Evolutionary conservation across 805 yeast species (phyloP), one percentile per base, ranked within the genome.

Genomic region (Maudiozyma serrabonitensis): DNA sequence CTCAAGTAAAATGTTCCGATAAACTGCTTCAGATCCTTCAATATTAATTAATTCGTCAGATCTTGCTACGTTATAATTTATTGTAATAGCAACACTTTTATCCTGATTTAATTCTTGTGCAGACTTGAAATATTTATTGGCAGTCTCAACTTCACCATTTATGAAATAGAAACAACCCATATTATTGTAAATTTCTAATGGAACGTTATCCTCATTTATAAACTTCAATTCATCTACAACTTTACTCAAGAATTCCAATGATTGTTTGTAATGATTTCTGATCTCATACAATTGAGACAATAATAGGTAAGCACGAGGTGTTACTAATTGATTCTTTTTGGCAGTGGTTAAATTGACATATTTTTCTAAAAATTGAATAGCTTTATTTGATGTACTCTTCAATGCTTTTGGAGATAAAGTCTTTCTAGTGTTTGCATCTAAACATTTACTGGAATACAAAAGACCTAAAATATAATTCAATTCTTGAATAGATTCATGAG

Each of bases 121-220:
- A 41, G 63, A 62, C 50, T 74, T 68, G 59, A 87, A 86, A 52
- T 73, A 73, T 4, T 72, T 69, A 19, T 74, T 65, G 0, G 97
- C 82, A 5, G 76, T 77, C 2, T 73, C 80, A 46, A 67, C 69
- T 56, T 82, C 79, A 25, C 80, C 81, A 54, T 76, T 81, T 53
- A 81, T 71, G 60, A 85, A 84, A 50, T 86, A 78, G 66, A 88
- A 79, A 5, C 87, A 95, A 42, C 95, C 98, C 56, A 88, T 73
- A 59, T 93, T 93, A 62, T 88, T 89, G 59, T 81, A 73, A 28
- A 91, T 70, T 56, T 81, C 84, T 43, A 76, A 73, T 41, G 80
- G 75, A 43, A 70, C 56, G n/a, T 59, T 54, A 2, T 66, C 59
- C 18, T 69, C 66, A 13, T 71, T 70, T 12, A 65, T 55, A 1